Evolutionary conservation across 108 stramenopile species (phyloP), one percentile per base, ranked within the genome.

Genomic region (Nitzschia palea): DNA sequence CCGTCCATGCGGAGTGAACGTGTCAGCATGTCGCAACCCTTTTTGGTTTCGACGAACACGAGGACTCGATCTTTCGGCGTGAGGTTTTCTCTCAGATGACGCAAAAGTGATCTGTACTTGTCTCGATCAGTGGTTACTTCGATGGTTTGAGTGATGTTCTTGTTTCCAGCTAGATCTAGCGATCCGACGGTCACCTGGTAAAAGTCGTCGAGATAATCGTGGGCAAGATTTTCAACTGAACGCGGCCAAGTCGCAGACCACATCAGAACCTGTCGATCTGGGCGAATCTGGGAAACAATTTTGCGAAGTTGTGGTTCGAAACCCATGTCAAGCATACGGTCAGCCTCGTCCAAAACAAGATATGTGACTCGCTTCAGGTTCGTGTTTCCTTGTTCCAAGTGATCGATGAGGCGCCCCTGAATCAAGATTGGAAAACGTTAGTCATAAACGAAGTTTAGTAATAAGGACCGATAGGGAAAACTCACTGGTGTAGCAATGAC

Each of bases 191-290:
- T 97, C 8, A 99, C 98, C 78, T 98, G 94, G 62, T 93, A 89
- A 58, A 75, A 96, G 30, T 96, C 91, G 12, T 81, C 70, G 17
- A 99, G 67, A 69, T 97, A 99, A 66, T 99, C 98, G 10, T 85
- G 77, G 5, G 99, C 98, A 28, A 99, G 80, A 34, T 68, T 69
- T 81, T 97, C 89, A 22, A 99, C 96, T 45, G 92, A 97, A 68
- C 95, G 93, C 25, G 99, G 98, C 98, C 98, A 99, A 0, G 98
- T 99, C 5, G 99, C 99, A 8, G 81, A 80, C 96, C 97, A 99
- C 94, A 99, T 98, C 32, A 99, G 89, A 22, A 98, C 97, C 79
- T 99, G 99, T 30, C 98, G 92, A 70, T 98, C 98, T 1, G 97
- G 95, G 17, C 98, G 90, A 65, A 98, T 97, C 75, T 98, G 96